Conservation (phyloP, 2,329 filamentous ascomycete genomes). For the Colletotrichum plurivorum region DNA sequence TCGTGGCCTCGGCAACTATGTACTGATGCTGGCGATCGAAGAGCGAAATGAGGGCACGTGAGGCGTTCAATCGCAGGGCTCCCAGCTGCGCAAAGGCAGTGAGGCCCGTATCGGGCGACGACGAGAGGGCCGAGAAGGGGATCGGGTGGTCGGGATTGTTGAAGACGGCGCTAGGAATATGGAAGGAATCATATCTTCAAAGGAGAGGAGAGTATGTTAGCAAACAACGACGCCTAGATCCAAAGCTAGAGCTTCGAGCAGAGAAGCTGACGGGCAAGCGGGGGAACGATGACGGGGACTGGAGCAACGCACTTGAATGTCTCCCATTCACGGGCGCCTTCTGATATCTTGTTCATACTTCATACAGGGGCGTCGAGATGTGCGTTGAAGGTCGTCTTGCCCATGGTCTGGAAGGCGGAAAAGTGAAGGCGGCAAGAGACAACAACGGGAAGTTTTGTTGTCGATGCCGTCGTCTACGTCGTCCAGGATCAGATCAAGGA, state of each 20-base stretch:
- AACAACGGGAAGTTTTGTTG: slow-evolving; percentile 6
- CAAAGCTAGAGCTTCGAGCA: background rate
- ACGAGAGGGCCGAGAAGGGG: slow-evolving; percentile 45
- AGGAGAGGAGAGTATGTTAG: slow-evolving; percentile 3
- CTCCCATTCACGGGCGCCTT: slow-evolving; percentile 49
- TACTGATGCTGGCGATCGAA: slow-evolving; percentile 65
- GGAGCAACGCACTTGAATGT: slow-evolving; percentile 46
- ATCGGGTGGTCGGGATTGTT: slow-evolving; percentile 44
- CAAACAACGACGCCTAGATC: background rate
- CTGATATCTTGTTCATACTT: slow-evolving; percentile 43
- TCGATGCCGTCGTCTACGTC: slow-evolving; percentile 21
- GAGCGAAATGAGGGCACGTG: slow-evolving; percentile 62
- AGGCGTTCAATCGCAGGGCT: slow-evolving; percentile 54
- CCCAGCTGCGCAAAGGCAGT: slow-evolving; percentile 66
- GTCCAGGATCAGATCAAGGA: slow-evolving; percentile 18
- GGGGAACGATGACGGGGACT: background rate
- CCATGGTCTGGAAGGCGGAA: slow-evolving; percentile 31
- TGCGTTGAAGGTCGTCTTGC: slow-evolving; percentile 31
- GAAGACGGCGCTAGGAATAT: slow-evolving; percentile 38
- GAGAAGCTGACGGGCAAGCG: background rate
- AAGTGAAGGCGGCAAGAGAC: background rate
- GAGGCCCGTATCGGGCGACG: slow-evolving; percentile 55
- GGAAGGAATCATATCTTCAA: slow-evolving; percentile 41
- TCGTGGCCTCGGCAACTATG: slow-evolving; percentile 66
- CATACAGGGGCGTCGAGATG: slow-evolving; percentile 30